Base-by-base conservation (phyloP, 192 early-diverging fungal species). In the Phycomyces blakesleeanus region DNA sequence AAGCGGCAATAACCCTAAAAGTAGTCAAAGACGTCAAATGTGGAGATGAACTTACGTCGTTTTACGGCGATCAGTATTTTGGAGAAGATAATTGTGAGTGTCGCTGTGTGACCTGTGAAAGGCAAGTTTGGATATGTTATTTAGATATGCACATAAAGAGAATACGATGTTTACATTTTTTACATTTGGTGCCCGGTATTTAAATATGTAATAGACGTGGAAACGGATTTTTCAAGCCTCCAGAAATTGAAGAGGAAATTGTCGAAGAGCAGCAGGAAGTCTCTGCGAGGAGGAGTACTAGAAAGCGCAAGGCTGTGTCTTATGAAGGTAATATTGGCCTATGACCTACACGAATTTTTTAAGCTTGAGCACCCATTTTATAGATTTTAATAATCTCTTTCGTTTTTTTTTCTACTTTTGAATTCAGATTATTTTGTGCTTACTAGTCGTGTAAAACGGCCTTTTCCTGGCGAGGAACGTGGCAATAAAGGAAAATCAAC, bases 61-160 rank as follows among this genome's bases (percentile, higher is more conserved):
- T 74, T 51, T 87, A 88, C 61, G 83, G 80, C 18, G 75, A 75
- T 37, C 74, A 84, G 38, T 88, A 87, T 54, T 87, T 88, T 71
- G 86, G 85, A 22, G 61, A 64, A 11, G 70, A 72, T 39, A 87
- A 87, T 61, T 72, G 78, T 39, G 84, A 86, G 44, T 86, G 84
- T 55, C 67, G 78, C 11, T 87, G 86, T 66, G 71, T 74, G 18
- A 86, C 83, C 11, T 85, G 84, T 63, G 84, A 86, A 59, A 75
- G 71, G 71, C 67, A 59, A 58, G 55, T 63, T 24, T 26, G 29
- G 29, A 34, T 34, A 7, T 5, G 7, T 34, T 53, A 8, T 53
- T 10, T 18, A 49, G 5, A 41, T 61, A 20, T 61, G 6, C 34
- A 37, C n/a, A n/a, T n/a, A n/a, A n/a, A n/a, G n/a, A n/a, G n/a